These are phyloP conservation scores for Bruguiera sexangula DNA, from an alignment of 345 rosid genomes.

Conservation along the genomic window DNA sequence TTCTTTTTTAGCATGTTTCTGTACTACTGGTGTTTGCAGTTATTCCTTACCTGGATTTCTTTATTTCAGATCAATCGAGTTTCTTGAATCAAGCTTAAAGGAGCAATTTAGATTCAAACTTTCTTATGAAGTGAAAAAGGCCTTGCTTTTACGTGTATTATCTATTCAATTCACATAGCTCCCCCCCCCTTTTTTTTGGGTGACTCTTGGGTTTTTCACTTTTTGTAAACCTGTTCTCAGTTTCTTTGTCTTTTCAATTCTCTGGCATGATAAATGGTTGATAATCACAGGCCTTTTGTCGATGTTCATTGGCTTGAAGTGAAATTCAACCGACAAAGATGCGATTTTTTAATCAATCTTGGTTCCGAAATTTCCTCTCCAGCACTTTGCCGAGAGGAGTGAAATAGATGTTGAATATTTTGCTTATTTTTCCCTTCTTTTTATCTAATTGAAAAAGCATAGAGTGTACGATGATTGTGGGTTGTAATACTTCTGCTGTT, in stretches of 20 bases:
- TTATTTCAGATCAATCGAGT: background rate
- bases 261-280: background rate
- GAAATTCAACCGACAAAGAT: background rate
- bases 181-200: background rate
- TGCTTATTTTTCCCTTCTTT: background rate
- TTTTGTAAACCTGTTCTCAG: background rate
- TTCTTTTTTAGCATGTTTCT: background rate
- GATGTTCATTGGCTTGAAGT: background rate
- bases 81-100: background rate
- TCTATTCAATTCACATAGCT: background rate
- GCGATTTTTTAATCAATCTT: no score
- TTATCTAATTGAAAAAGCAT: background rate
- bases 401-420: background rate
- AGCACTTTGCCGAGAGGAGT: background rate
- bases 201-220: background rate
- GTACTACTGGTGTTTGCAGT: no score
- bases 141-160: background rate
- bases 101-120: background rate
- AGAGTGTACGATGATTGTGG: conserved; percentile 24
- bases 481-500: background rate
- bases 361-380: background rate
- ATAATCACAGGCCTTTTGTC: background rate
- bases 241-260: background rate
- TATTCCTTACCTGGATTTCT: background rate
- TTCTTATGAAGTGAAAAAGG: background rate